phyloP scores from a whole-genome alignment of 345 rosid genomes.

The Nephelium lappaceum region DNA sequence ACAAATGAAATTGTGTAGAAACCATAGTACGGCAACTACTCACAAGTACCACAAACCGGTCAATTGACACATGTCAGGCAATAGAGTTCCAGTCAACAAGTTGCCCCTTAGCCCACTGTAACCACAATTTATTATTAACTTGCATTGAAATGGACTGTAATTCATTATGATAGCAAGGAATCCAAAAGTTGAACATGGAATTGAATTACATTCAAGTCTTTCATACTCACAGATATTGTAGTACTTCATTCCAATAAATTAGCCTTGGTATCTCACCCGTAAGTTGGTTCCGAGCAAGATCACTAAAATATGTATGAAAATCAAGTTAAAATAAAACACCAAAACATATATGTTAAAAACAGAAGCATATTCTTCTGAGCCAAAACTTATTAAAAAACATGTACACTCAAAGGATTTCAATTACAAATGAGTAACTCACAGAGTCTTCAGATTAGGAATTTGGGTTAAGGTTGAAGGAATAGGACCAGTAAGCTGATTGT shows the following conservation, averaged over 20 bases:
- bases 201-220: neutral
- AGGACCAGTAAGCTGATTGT: slow-evolving; percentile 86
- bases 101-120: slow-evolving; percentile 86
- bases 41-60: slow-evolving; percentile 98
- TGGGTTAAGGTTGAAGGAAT: slow-evolving; percentile 90
- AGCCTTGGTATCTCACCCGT: slow-evolving; percentile 85
- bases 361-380: neutral
- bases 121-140: neutral
- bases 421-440: slow-evolving; percentile 47
- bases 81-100: slow-evolving; percentile 72
- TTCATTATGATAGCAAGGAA: neutral
- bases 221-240: slow-evolving; percentile 81
- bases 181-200: neutral
- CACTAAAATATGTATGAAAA: slow-evolving; percentile 39
- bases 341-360: neutral
- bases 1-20: neutral
- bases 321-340: too few relatives aligned
- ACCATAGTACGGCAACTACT: slow-evolving; percentile 30
- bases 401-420: neutral
- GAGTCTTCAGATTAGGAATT: slow-evolving; percentile 77
- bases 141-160: neutral
- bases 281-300: slow-evolving; percentile 83
- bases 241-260: slow-evolving; percentile 94
- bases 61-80: slow-evolving; percentile 90
- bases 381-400: neutral